Conservation (phyloP, 2,329 filamentous ascomycete species). For the Trichoderma polysporum region DNA sequence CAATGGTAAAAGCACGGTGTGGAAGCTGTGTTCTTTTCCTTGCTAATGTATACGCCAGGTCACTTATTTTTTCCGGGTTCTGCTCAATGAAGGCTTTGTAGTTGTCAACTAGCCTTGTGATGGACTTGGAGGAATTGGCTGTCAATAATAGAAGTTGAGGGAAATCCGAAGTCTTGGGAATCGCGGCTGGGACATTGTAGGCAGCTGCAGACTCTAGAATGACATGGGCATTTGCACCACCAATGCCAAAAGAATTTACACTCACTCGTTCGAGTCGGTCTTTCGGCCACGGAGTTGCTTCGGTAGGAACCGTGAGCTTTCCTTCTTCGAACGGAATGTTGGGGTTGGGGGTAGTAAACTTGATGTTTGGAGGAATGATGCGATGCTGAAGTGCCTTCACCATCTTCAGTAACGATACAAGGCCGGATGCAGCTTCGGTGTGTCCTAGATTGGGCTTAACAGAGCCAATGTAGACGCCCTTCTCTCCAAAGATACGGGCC, state of each 20-base stretch:
- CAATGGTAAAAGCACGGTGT: background rate
- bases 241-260: slow-evolving; percentile 43
- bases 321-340: slow-evolving; percentile 28
- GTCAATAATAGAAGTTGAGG: background rate
- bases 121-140: background rate
- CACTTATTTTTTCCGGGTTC: background rate
- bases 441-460: slow-evolving; percentile 44
- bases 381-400: slow-evolving; percentile 35
- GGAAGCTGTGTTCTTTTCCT: background rate
- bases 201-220: background rate
- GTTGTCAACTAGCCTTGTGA: background rate
- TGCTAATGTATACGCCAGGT: background rate
- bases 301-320: slow-evolving; percentile 29
- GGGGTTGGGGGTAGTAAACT: slow-evolving; percentile 31
- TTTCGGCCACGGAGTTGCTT: slow-evolving; percentile 29
- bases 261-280: slow-evolving; percentile 30
- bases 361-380: slow-evolving; percentile 36
- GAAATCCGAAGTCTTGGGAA: background rate
- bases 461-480: slow-evolving; percentile 31
- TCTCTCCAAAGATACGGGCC: slow-evolving; percentile 30
- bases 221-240: slow-evolving; percentile 41
- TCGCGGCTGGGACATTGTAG: background rate
- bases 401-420: slow-evolving; percentile 32
- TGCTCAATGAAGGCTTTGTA: background rate
- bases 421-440: slow-evolving; percentile 36